Evolutionary conservation across 352 stramenopile genomes (phyloP), one percentile per base, ranked within the genome.

Genomic region (Phytophthora brassicae): DNA sequence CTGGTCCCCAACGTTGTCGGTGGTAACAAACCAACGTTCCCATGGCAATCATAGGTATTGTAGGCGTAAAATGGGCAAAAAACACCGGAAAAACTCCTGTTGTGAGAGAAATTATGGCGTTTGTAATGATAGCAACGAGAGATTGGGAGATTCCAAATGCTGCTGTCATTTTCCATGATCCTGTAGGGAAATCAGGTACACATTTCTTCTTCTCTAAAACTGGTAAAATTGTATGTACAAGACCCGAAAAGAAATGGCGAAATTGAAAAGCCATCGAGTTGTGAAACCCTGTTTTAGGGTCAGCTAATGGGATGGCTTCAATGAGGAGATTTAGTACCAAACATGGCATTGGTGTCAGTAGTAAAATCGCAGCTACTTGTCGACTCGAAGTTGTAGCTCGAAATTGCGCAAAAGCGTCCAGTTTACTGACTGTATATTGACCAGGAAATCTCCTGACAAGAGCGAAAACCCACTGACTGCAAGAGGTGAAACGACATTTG

Each of bases 341-440:
- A 19, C 55, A 64, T 3, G 70, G 48, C n/a, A 74, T 31, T 3
- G 64, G 63, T 9, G 58, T 59, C 9, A 56, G 1, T 0, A 66
- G 29, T 9, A 77, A 35, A 9, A 68, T 50, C 0, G 4, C 16
- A 4, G 51, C 14, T 5, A 49, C 38, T 16, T 28, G 23, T 4
- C 13, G n/a, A 13, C 22, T 13, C 0, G 41, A 36, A 14, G 49
- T 60, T 3, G 43, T 11, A 1, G 22, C 17, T n/a, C 54, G 56
- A 19, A 60, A 77, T 5, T 19, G 26, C 6, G 57, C 36, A 20
- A 74, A 70, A 11, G 70, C 23, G 14, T 77, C 49, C 2, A 70
- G 44, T 22, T 78, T 78, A 22, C 42, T 66, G 11, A 71, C 51
- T 9, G 60, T 74, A 50, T 72, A 74, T 7, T 74, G 46, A 2